These are phyloP conservation scores for Spirogloea muscicola DNA, from an alignment of 139 green algal species.

Conservation along the genomic window DNA sequence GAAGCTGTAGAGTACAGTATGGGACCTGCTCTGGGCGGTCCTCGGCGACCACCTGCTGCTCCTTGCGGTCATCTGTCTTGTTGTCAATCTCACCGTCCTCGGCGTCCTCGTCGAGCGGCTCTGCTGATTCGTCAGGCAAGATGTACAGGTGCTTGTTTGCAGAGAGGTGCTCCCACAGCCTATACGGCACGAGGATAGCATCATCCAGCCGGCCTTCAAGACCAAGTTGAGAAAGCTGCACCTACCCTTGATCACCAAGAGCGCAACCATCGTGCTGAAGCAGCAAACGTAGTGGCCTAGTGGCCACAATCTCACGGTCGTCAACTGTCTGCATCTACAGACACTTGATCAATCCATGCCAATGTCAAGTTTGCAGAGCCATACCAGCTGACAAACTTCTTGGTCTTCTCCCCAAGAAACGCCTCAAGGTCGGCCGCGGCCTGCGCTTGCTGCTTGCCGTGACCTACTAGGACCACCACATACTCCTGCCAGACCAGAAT, in stretches of 20 bases:
- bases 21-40: too few species aligned
- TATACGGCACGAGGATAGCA: too few species aligned
- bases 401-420: conserved; percentile 25
- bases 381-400: conserved; percentile 34
- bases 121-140: too few species aligned
- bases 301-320: neutral
- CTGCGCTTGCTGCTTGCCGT: conserved; percentile 27
- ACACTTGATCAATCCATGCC: neutral
- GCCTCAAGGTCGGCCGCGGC: conserved; percentile 23
- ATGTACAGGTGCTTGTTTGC: conserved; percentile 30
- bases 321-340: neutral
- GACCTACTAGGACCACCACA: conserved; percentile 35
- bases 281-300: neutral
- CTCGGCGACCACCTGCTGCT: too few species aligned
- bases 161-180: conserved; percentile 26
- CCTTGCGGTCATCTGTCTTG: too few species aligned
- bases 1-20: too few species aligned
- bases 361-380: neutral
- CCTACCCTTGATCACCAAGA: too few species aligned
- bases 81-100: too few species aligned
- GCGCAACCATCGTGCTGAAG: too few species aligned
- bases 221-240: too few species aligned
- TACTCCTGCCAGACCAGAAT: conserved; percentile 36
- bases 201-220: too few species aligned
- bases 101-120: too few species aligned